phyloP scores from a whole-genome alignment of 2,329 filamentous ascomycete genomes.

The Fusarium sp. region DNA sequence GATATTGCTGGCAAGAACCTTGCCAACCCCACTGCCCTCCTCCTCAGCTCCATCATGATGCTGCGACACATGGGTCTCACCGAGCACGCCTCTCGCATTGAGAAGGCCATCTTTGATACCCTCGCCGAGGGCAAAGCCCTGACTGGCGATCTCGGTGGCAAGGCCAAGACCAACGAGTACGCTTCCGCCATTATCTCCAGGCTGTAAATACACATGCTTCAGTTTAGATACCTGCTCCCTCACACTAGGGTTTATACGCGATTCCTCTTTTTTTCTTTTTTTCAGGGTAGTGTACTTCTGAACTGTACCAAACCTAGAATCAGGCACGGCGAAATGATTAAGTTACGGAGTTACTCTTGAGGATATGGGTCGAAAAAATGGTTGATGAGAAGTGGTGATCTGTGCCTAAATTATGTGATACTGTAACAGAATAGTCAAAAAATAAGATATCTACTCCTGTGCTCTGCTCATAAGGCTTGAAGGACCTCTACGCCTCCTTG shows the following conservation, averaged over 20 bases:
- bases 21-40: slow-evolving; percentile 95
- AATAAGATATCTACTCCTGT: slow-evolving; percentile 5
- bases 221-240: slow-evolving; percentile 44
- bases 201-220: slow-evolving; percentile 58
- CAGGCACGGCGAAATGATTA: slow-evolving; percentile 47
- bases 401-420: slow-evolving; percentile 10
- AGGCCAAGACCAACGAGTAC: slow-evolving; percentile 95
- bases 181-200: slow-evolving; percentile 86
- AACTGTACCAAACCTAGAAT: slow-evolving; percentile 48
- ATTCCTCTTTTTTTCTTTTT: slow-evolving; percentile 39
- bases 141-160: slow-evolving; percentile 95
- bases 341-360: slow-evolving; percentile 41
- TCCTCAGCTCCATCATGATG: slow-evolving; percentile 99
- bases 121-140: slow-evolving; percentile 95
- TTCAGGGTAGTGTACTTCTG: slow-evolving; percentile 46
- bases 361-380: slow-evolving; percentile 11
- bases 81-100: slow-evolving; percentile 86
- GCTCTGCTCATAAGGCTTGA: neutral
- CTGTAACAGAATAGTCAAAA: slow-evolving; percentile 16
- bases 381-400: slow-evolving; percentile 22
- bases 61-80: slow-evolving; percentile 95
- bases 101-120: slow-evolving; percentile 94
- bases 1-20: slow-evolving; percentile 97
- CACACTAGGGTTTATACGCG: slow-evolving; percentile 31
- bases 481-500: neutral